A percentile compares a stretch with the other conserved stretches of the same genome.
Conservation (phyloP, 768 basidiomycete genomes). For the Gloeopeniophorella convolvens region DNA sequence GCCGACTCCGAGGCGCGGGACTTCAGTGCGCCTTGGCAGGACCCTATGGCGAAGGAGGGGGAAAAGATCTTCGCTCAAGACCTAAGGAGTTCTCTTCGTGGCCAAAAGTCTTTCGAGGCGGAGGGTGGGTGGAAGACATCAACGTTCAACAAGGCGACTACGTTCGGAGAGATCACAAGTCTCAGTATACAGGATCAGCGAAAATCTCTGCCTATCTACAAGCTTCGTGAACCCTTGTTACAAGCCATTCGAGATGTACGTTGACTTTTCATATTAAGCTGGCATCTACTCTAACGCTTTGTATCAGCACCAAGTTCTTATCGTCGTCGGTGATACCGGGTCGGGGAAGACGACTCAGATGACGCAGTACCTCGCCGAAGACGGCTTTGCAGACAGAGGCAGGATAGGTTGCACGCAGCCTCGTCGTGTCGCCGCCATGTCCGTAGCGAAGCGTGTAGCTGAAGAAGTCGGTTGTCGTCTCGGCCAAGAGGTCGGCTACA, state of each 20-base stretch:
- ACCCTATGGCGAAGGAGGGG: conserved; percentile 88
- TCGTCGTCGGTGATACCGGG: conserved; percentile 97
- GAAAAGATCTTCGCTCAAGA: conserved; percentile 94
- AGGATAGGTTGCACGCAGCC: conserved; percentile 98
- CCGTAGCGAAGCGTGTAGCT: conserved; percentile 95
- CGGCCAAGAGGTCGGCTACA: conserved; percentile 97
- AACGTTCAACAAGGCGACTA: conserved; percentile 91
- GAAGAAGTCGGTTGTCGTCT: conserved; percentile 98
- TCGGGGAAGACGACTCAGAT: conserved; percentile 99
- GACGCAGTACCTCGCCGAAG: conserved; percentile 96
- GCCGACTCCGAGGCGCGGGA: conserved; percentile 93
- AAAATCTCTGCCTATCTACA: conserved; percentile 87
- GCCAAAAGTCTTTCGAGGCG: conserved; percentile 75
- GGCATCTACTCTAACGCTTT: conserved; percentile 19
- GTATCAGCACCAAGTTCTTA: conserved; percentile 86
- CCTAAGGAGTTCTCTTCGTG: conserved; percentile 70
- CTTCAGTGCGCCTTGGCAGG: conserved; percentile 94
- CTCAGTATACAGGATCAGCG: conserved; percentile 93
- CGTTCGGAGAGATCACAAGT: conserved; percentile 87
- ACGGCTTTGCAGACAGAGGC: conserved; percentile 84
- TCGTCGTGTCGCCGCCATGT: conserved; percentile 98
- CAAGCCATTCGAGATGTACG: conserved; percentile 85
- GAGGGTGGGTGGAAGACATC: conserved; percentile 83
- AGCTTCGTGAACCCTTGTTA: conserved; percentile 83
- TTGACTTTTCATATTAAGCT: conserved; percentile 21